Conservation (phyloP, 139 green algal species). For the Pseudopediastrum boryanum region DNA sequence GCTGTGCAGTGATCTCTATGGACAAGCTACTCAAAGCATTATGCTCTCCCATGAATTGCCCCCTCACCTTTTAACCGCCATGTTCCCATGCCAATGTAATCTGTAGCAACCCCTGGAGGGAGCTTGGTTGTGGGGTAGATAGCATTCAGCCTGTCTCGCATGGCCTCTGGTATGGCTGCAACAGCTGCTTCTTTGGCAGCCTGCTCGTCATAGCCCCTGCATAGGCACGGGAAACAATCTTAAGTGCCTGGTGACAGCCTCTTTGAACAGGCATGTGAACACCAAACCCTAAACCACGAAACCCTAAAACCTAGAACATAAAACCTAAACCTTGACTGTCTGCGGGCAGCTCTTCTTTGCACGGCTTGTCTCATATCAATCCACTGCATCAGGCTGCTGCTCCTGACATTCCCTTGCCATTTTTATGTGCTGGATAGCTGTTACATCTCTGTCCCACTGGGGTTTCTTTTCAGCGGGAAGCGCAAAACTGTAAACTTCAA, state of each 20-base stretch:
- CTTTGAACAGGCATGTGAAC: not conserved
- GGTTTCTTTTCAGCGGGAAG: too few species aligned
- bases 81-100: conserved; percentile 66
- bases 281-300: not conserved
- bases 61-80: conserved; percentile 64
- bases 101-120: conserved; percentile 39
- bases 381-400: too few species aligned
- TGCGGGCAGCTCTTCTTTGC: too few species aligned
- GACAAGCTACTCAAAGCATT: not conserved
- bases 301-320: too few species aligned
- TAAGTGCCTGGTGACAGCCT: not conserved
- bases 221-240: not conserved
- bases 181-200: not conserved
- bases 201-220: not conserved
- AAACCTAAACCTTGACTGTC: too few species aligned
- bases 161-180: not conserved
- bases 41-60: not conserved
- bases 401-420: too few species aligned
- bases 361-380: too few species aligned
- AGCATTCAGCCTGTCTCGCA: conserved; percentile 6
- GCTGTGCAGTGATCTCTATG: not conserved
- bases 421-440: too few species aligned
- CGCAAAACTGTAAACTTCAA: too few species aligned
- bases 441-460: too few species aligned
- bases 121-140: not conserved